Conservation (phyloP, 768 basidiomycete species). For the Amanita polypyramis region DNA sequence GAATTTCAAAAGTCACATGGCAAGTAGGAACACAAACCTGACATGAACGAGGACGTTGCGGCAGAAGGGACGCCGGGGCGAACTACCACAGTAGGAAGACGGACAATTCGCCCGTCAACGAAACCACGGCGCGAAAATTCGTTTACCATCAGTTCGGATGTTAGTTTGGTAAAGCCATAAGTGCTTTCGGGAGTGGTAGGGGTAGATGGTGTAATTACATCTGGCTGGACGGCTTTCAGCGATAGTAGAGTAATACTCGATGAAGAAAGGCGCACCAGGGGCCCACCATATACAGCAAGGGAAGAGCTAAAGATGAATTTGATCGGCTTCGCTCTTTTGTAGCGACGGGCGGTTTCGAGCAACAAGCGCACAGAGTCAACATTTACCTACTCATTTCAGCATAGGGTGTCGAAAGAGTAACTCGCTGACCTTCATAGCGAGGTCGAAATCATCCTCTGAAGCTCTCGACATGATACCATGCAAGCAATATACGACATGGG, state of each 20-base stretch:
- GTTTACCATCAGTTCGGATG: constrained; percentile 45
- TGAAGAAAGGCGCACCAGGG: constrained; percentile 21
- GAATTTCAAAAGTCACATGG: not conserved
- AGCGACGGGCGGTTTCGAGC: constrained; percentile 26
- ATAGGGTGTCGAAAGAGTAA: not conserved
- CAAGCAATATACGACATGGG: constrained; percentile 35
- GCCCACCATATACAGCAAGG: constrained; percentile 50
- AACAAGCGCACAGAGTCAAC: constrained; percentile 42
- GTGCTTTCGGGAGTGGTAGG: constrained; percentile 45
- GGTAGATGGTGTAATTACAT: constrained; percentile 35
- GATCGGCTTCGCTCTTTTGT: constrained; percentile 18
- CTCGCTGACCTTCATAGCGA: constrained; percentile 33
- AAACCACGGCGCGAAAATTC: constrained; percentile 50
- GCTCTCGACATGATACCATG: constrained; percentile 58
- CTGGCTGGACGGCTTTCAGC: constrained; percentile 19
- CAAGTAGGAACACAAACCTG: constrained; percentile 23
- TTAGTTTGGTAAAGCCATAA: constrained; percentile 48
- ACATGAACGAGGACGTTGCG: constrained; percentile 48
- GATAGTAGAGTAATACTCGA: not conserved
- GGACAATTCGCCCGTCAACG: constrained; percentile 48
- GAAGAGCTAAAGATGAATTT: constrained; percentile 53
- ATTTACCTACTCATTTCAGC: constrained; percentile 30
- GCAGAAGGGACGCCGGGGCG: constrained; percentile 43
- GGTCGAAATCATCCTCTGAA: constrained; percentile 47
- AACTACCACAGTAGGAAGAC: constrained; percentile 50